Evolutionary conservation across 208 protist genomes (phyloP), one percentile per base, ranked within the genome.

Genomic region (Trypanosomatidae sp.): DNA sequence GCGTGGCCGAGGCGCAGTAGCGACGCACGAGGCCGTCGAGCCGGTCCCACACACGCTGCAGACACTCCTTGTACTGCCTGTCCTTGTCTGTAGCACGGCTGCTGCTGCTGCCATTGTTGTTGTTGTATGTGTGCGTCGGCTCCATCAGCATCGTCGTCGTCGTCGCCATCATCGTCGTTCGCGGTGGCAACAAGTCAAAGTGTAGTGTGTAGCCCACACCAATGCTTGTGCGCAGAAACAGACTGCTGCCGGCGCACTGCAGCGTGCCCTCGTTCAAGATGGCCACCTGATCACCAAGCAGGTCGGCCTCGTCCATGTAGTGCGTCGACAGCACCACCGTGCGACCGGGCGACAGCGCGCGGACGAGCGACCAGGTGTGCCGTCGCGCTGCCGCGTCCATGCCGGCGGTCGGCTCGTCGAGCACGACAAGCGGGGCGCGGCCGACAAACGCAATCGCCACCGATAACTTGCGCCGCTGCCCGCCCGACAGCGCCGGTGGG

Each of bases 301-400:
- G 49, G 51, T 98, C 94, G 6, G 96, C 95, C 63, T 98, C 96
- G 38, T 98, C 95, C 89, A 98, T 96, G 58, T 67, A 93, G 57
- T 97, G 94, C 19, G 93, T 96, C 26, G 66, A 84, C 26, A 92
- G 53, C 7, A 92, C 51, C 13, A 92, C 78, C 21, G 72, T 83
- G 54, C 47, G 66, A 11, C 39, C 25, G 24, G 33, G 42, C 45
- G 47, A 63, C 60, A 72, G 68, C 21, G 46, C 40, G 0, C 71
- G 54, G 33, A 81, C 48, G 8, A 90, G 39, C 1, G 43, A 15
- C 88, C 86, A 96, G 37, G 80, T 78, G 37, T 74, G 59, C 7
- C 85, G 70, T 7, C 88, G 71, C 5, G 84, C 72, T 2, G 52
- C 37, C 6, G 73, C 71, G 55, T 96, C 92, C 88, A 96, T 91